Evolutionary conservation across 345 rosid genomes (phyloP).

Genomic region (Eucalyptus guilfoylei): DNA sequence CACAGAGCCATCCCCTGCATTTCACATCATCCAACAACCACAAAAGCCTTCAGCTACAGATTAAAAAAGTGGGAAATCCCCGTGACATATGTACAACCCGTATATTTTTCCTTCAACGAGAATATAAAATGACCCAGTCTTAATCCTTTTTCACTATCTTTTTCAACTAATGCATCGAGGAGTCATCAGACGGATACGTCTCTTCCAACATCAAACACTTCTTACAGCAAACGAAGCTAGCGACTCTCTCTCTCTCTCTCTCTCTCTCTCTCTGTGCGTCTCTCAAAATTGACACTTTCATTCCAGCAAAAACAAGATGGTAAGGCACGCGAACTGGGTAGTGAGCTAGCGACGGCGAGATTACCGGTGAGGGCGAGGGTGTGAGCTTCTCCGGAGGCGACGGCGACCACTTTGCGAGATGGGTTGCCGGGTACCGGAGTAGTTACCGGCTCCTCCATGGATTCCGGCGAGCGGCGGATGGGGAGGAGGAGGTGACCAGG

Average conservation of each 20-base stretch:
- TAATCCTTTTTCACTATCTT: background rate
- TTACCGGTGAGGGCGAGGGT: slow-evolving; percentile 70
- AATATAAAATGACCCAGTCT: background rate
- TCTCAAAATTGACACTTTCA: background rate
- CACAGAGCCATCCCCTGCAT: slow-evolving; percentile 63
- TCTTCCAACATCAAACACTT: background rate
- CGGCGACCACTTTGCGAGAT: slow-evolving; percentile 23
- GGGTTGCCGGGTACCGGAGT: slow-evolving; percentile 10
- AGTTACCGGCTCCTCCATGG: slow-evolving; percentile 24
- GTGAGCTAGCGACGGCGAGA: background rate
- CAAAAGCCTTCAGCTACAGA: background rate
- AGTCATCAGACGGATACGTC: background rate
- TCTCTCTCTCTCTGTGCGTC: background rate
- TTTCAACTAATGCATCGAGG: background rate
- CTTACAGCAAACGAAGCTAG: background rate
- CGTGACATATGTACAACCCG: background rate
- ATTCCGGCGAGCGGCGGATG: background rate
- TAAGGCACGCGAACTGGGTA: background rate
- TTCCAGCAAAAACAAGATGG: background rate
- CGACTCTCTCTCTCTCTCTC: background rate
- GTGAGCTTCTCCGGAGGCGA: slow-evolving; percentile 84
- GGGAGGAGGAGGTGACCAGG: background rate
- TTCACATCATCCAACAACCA: background rate
- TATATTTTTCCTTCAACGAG: background rate
- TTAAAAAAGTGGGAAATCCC: background rate